Percentiles rank a stretch among this genome's conserved stretches.
phyloP scores from a whole-genome alignment of 352 stramenopile species.

The Phytophthora kernoviae region DNA sequence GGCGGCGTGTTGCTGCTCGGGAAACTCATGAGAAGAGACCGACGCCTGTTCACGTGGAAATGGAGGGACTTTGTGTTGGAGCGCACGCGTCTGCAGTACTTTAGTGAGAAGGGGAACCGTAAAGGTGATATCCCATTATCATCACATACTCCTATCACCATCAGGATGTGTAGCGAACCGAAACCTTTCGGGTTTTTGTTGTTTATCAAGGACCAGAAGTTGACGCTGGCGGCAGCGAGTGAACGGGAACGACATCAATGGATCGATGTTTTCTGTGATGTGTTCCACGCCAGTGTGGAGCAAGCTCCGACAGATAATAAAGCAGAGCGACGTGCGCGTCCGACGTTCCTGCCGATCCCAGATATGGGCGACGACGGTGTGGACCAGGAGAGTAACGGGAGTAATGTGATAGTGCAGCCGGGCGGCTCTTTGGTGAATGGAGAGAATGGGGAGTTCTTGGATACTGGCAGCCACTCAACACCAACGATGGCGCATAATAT shows the following conservation, averaged over 20 bases:
- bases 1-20: constrained; percentile 56
- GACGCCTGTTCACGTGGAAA: constrained; percentile 84
- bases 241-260: constrained; percentile 72
- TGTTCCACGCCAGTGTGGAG: constrained; percentile 80
- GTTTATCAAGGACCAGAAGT: constrained; percentile 83
- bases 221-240: constrained; percentile 75
- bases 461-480: constrained; percentile 12
- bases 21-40: constrained; percentile 79
- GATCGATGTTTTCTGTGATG: constrained; percentile 81
- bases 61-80: constrained; percentile 84
- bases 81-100: constrained; percentile 73
- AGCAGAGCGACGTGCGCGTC: constrained; percentile 55
- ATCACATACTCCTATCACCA: constrained; percentile 70
- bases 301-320: constrained; percentile 54
- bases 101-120: constrained; percentile 72
- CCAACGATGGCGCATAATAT: constrained; percentile 31
- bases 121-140: constrained; percentile 75
- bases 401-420: constrained; percentile 26
- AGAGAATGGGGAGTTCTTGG: constrained; percentile 6
- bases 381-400: constrained; percentile 32
- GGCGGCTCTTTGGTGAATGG: constrained; percentile 11
- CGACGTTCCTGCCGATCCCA: constrained; percentile 76
- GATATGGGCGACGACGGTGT: constrained; percentile 41
- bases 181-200: constrained; percentile 78
- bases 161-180: constrained; percentile 68